Evolutionary conservation across 441 rosid species (phyloP), one percentile per base, ranked within the genome.

Genomic region (Croton laevigatus): DNA sequence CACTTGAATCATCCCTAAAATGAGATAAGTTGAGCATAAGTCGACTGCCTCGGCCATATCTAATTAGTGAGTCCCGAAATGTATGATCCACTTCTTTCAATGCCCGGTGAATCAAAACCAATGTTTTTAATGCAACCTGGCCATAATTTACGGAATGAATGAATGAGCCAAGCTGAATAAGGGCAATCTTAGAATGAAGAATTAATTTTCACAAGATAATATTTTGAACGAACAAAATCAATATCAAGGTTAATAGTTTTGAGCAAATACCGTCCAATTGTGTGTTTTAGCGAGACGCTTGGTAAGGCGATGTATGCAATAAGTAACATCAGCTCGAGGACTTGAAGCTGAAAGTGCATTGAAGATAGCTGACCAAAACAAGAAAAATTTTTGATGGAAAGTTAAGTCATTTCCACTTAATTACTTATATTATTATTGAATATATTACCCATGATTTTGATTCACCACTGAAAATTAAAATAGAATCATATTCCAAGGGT

Each of bases 71-170:
- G 62, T 75, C 82, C 27, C 22, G 66, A 60, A 83, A 83, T 68
- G 81, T 58, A 54, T 67, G 63, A 73, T 80, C 81, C 27, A 63
- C 70, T 78, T 84, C 85, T 76, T 79, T 78, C 46, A 79, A 6
- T 60, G 84, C 80, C 20, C 84, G 82, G 60, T 83, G 83, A 55
- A 83, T 38, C 16, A 83, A 81, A 23, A 85, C 54, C 75, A 85
- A 59, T 58, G 83, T 75, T 71, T 85, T 85, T 68, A 85, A 63
- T 34, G 87, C 87, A 69, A 83, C 86, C 89, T 86, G 81, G 48
- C 23, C 9, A 45, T 32, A 60, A n/a, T 20, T 36, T 14, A 40
- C 0, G 27, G 16, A 55, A 9, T 55, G 6, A 55, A 11, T 52
- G 16, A 55, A 9, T 55, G 6, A 55, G 11, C 37, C 32, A 19